Conservation (phyloP, 371 early-diverging fungal genomes). For the Mortierella sp. region DNA sequence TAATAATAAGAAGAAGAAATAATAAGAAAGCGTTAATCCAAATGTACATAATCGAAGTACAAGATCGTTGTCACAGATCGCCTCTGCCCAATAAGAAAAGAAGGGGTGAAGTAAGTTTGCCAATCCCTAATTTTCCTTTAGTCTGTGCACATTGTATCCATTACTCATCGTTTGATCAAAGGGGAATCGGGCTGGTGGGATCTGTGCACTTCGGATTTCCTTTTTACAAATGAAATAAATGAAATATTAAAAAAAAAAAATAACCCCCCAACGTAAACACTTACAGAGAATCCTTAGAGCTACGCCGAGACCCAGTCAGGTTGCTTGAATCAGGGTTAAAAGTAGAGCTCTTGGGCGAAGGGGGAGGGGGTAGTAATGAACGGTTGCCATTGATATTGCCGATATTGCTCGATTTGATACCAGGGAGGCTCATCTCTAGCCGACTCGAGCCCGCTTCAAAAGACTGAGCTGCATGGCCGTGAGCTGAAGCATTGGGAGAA, state of each 20-base stretch:
- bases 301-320: constrained; percentile 29
- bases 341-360: constrained; percentile 15
- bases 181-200: not conserved
- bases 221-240: not conserved
- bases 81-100: not conserved
- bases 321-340: constrained; percentile 19
- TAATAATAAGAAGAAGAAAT: no score
- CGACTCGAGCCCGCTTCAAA: constrained; percentile 22
- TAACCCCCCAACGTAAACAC: not conserved
- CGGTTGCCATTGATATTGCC: not conserved
- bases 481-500: not conserved
- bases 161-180: not conserved
- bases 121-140: not conserved
- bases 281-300: constrained; percentile 52
- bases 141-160: constrained; percentile 8
- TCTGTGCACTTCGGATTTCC: not conserved
- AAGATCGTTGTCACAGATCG: not conserved
- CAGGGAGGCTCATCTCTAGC: constrained; percentile 21
- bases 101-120: not conserved
- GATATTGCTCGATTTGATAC: not conserved
- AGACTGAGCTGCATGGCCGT: not conserved
- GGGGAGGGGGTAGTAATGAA: constrained; percentile 9
- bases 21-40: not conserved
- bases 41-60: not conserved
- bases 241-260: not conserved